Percentiles rank a stretch among this genome's conserved stretches.
These are phyloP conservation scores for Oropetium thomaeum DNA, from an alignment of 176 grass and related monocot genomes.

Conservation along the genomic window DNA sequence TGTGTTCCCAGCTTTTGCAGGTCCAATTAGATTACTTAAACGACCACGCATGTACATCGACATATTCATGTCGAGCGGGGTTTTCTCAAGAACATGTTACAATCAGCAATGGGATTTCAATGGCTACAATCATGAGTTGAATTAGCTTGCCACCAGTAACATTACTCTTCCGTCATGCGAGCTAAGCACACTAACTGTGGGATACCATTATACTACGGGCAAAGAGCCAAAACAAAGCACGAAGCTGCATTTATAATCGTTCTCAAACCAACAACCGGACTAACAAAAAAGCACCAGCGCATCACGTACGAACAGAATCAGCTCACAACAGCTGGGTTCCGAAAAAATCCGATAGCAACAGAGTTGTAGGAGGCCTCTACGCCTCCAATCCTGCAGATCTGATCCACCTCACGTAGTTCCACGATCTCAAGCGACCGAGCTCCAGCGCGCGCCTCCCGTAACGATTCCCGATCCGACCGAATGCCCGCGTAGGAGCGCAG, in stretches of 20 bases:
- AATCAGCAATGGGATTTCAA: background rate
- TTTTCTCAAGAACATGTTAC: background rate
- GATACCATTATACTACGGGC: background rate
- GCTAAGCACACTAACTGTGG: background rate
- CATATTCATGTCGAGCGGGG: background rate
- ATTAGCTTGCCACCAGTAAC: background rate
- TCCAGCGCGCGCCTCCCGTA: background rate
- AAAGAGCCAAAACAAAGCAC: background rate
- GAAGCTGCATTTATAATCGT: background rate
- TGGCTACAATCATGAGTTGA: background rate
- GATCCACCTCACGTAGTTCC: background rate
- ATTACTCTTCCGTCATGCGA: background rate
- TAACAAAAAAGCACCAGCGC: background rate
- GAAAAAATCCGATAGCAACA: background rate
- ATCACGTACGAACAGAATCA: background rate
- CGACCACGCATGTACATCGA: background rate
- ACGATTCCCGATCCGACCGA: slow-evolving; percentile 21
- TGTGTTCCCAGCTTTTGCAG: background rate
- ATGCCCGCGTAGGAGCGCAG: background rate
- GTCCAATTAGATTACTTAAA: background rate
- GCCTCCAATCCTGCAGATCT: slow-evolving; percentile 39
- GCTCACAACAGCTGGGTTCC: background rate
- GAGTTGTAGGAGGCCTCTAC: background rate
- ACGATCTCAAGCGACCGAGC: background rate
- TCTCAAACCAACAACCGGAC: background rate